phyloP scores from a whole-genome alignment of 2,329 filamentous ascomycete genomes.

The Passalora sequoiae region DNA sequence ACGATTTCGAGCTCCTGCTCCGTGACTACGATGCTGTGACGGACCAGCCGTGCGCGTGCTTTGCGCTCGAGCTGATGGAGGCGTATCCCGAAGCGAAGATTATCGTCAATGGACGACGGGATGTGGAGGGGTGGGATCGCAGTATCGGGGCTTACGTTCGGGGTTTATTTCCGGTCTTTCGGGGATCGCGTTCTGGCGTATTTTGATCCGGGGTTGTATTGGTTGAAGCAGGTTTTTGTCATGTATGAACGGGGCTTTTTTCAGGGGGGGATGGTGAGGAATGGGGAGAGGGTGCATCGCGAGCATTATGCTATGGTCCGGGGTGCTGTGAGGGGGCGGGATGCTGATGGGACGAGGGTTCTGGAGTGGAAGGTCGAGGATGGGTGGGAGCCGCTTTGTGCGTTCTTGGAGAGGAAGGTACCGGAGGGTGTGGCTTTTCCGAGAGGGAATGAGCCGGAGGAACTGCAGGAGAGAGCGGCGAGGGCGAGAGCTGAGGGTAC shows the following conservation, averaged over 20 bases:
- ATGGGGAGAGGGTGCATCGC: not conserved
- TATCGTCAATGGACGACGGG: not conserved
- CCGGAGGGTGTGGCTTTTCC: slow-evolving; percentile 8
- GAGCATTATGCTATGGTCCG: slow-evolving; percentile 1
- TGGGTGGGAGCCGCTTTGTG: slow-evolving; percentile 12
- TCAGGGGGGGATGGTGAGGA: not conserved
- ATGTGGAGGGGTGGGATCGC: not conserved
- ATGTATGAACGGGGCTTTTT: not conserved
- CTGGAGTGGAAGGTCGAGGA: slow-evolving; percentile 7
- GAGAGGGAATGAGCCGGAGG: slow-evolving; percentile 3
- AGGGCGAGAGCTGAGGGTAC: not conserved
- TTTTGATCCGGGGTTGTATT: not conserved
- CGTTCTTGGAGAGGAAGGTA: slow-evolving; percentile 6
- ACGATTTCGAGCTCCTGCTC: not conserved
- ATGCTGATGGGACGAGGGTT: not conserved
- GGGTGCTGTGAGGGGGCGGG: not conserved
- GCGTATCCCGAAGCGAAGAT: slow-evolving; percentile 26
- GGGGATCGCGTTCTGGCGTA: not conserved
- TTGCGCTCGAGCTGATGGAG: slow-evolving; percentile 30
- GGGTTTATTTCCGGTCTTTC: not conserved
- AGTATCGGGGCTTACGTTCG: not conserved
- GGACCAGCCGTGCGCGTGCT: not conserved
- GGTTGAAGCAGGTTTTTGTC: not conserved
- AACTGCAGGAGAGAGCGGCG: not conserved
- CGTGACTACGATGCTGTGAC: slow-evolving; percentile 1